Evolutionary conservation across 2,329 filamentous ascomycete genomes (phyloP).

Genomic region (Stagonosporopsis tanaceti): DNA sequence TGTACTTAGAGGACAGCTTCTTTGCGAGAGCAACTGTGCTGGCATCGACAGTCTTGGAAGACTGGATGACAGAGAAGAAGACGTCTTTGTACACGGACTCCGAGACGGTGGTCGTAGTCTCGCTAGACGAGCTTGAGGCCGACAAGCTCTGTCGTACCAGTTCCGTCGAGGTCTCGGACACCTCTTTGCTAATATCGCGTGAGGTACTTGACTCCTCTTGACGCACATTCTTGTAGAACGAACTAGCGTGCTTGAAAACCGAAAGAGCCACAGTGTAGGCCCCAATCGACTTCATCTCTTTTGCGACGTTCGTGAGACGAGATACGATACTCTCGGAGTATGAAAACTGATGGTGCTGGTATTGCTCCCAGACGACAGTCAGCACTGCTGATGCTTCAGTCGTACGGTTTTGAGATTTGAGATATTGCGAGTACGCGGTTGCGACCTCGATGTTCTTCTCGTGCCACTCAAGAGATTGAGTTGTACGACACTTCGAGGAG

Average conservation of each 20-base stretch:
- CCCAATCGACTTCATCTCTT: slow-evolving; percentile 57
- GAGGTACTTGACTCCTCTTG: slow-evolving; percentile 51
- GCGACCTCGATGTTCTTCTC: slow-evolving; percentile 58
- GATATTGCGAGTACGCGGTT: slow-evolving; percentile 57
- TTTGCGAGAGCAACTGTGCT: slow-evolving; percentile 53
- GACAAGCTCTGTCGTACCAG: slow-evolving; percentile 51
- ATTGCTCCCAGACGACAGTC: slow-evolving; percentile 59
- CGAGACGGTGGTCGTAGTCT: slow-evolving; percentile 48
- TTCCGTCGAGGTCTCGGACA: slow-evolving; percentile 53
- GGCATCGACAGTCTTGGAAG: slow-evolving; percentile 51
- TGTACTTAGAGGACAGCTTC: slow-evolving; percentile 53
- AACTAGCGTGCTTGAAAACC: slow-evolving; percentile 55
- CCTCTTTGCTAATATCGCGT: slow-evolving; percentile 52
- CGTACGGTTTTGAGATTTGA: slow-evolving; percentile 56
- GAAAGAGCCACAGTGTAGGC: slow-evolving; percentile 55
- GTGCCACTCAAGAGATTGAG: slow-evolving; percentile 56
- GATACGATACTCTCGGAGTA: slow-evolving; percentile 49
- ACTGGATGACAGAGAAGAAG: slow-evolving; percentile 52
- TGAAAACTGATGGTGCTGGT: slow-evolving; percentile 54
- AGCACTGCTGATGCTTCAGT: slow-evolving; percentile 57
- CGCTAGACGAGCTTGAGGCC: slow-evolving; percentile 44
- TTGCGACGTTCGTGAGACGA: slow-evolving; percentile 52
- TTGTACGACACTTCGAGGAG: slow-evolving; percentile 55
- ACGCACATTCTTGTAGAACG: slow-evolving; percentile 43
- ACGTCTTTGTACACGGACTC: slow-evolving; percentile 56